Base-by-base conservation (phyloP, 495 filamentous ascomycete genomes). In the Collariella sp. region DNA sequence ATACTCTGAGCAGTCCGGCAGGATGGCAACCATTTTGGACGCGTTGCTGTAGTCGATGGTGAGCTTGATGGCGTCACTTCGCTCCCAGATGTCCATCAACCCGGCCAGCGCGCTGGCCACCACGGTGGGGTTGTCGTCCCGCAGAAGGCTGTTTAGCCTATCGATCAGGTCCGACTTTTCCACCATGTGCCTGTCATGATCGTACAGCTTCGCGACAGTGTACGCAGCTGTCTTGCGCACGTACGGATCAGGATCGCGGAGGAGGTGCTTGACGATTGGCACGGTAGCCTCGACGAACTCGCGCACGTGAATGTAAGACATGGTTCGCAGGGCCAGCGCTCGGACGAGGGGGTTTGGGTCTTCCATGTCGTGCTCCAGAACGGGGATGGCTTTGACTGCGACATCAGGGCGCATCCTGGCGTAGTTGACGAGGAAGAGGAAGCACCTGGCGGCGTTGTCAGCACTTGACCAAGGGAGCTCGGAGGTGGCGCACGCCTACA, bases 31-130 rank as follows among this genome's bases (percentile, higher is more conserved):
- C 73, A 99, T 86, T 73, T 97, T 99, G 41, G 90, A 96, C 13
- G 93, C 93, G 69, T 94, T 97, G 50, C 81, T 82, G 67, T 97
- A 96, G 69, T 99, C 93, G 60, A 99, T 96, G 2, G 94, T 96
- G 45, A 99, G 81, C 59, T 95, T 97, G 70, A 99, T 99, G 52
- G 84, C 86, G 66, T 97, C 93, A 65, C 89, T 96, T 46, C 91
- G 78, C 67, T 96, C 93, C 93, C 93, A 99, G 50, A 99, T 99
- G 70, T 99, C 93, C 81, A 95, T 90, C 65, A 99, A 69, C 24
- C 85, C 81, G 1, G 94, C 93, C 61, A 99, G 72, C 9, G 94
- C 91, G 62, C 89, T 95, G 12, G 94, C 89, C 9, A 97, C 91
- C 12, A 99, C 93, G 0, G 93, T 99, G 3, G 93, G 90, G 65